Evolutionary conservation across 2,329 filamentous ascomycete genomes (phyloP).

Genomic region (Ophiostoma perfectum): DNA sequence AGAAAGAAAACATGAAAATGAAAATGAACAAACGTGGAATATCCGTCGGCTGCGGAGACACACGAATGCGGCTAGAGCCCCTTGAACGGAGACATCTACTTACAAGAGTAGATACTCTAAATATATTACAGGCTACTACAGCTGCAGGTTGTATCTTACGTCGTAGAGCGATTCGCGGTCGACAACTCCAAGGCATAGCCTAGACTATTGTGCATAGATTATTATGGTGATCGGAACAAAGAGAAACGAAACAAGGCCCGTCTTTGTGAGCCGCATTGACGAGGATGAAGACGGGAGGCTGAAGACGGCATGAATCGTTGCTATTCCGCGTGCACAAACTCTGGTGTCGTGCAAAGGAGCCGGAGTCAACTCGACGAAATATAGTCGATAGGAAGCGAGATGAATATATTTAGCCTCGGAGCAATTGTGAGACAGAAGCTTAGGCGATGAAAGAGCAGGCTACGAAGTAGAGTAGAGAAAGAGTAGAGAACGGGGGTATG

Average conservation of each 20-base stretch:
- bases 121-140: no score
- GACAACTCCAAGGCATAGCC: not conserved
- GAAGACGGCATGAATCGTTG: no score
- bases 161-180: not conserved
- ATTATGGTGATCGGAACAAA: slow-evolving; percentile 10
- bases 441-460: not conserved
- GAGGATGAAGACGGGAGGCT: no score
- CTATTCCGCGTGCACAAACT: no score
- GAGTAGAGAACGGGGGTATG: no score
- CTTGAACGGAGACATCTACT: not conserved
- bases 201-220: not conserved
- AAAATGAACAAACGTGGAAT: no score
- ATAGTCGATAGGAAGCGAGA: not conserved
- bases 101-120: no score
- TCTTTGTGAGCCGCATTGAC: no score
- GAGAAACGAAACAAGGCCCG: not conserved
- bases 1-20: not conserved
- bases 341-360: no score
- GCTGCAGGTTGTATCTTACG: no score
- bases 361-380: no score
- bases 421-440: slow-evolving; percentile 10
- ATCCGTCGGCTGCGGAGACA: slow-evolving; percentile 1
- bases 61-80: not conserved
- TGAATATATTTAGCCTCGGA: slow-evolving; percentile 4
- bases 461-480: not conserved